Evolutionary conservation across 441 rosid genomes (phyloP).

Genomic region (Melastoma candidum): DNA sequence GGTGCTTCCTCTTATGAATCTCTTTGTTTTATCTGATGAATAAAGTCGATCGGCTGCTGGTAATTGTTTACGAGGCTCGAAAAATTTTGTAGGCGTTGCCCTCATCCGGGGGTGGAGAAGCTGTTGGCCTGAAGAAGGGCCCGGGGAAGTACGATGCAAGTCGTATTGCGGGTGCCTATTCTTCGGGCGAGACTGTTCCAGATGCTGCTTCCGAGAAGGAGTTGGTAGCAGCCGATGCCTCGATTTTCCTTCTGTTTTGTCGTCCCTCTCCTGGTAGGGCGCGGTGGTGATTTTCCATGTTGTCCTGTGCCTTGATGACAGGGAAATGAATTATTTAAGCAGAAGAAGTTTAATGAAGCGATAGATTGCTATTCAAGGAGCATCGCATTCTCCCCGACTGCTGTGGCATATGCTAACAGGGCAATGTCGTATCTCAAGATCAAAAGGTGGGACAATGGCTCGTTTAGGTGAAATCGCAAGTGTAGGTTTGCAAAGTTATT

Average conservation of each 20-base stretch:
- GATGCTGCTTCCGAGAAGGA: conserved; percentile 89
- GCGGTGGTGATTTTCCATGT: too few relatives aligned
- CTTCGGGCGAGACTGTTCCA: conserved; percentile 30
- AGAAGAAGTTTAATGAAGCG: conserved; percentile 77
- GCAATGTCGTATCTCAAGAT: conserved; percentile 94
- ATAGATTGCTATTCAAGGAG: conserved; percentile 85
- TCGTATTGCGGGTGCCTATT: conserved; percentile 31
- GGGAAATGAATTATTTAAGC: conserved; percentile 88
- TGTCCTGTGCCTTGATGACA: conserved; percentile 11
- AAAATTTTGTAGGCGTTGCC: conserved; percentile 10
- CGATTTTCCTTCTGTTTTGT: conserved; percentile 1
- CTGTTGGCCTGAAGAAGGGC: conserved; percentile 17
- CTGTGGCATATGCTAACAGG: conserved; percentile 83
- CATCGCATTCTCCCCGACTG: conserved; percentile 77
- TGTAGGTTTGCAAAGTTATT: background rate
- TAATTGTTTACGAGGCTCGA: too few relatives aligned
- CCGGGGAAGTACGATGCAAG: conserved; percentile 27
- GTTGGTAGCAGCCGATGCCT: conserved; percentile 31
- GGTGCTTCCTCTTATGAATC: conserved; percentile 9
- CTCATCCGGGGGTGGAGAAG: conserved; percentile 15
- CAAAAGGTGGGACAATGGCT: conserved; percentile 35
- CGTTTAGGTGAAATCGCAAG: background rate
- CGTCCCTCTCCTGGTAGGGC: too few relatives aligned
- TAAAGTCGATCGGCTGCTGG: too few relatives aligned
- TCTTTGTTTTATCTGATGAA: too few relatives aligned